phyloP scores from a whole-genome alignment of 805 yeast species.

The Candida koratica region DNA sequence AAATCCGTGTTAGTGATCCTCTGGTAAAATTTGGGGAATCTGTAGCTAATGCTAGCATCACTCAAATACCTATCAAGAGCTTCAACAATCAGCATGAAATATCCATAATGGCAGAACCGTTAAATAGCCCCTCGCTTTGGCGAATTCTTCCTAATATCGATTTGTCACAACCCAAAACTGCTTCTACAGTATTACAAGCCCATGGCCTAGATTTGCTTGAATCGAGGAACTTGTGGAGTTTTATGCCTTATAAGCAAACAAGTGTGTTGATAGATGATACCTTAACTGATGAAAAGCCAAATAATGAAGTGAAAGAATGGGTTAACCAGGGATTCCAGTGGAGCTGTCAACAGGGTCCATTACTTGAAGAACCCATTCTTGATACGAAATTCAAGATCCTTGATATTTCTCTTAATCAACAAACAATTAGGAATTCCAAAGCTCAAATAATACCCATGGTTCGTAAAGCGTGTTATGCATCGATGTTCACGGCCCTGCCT shows the following conservation, averaged over 20 bases:
- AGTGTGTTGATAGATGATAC: constrained; percentile 69
- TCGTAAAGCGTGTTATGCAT: constrained; percentile 79
- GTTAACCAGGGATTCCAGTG: constrained; percentile 78
- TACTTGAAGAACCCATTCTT: constrained; percentile 80
- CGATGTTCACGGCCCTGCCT: constrained; percentile 75
- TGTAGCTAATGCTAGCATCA: constrained; percentile 57
- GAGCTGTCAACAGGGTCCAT: constrained; percentile 83
- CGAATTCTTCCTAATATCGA: constrained; percentile 50
- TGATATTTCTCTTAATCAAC: constrained; percentile 50
- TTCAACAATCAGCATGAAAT: constrained; percentile 52
- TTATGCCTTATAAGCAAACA: constrained; percentile 51
- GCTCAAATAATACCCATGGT: constrained; percentile 78
- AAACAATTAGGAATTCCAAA: constrained; percentile 47
- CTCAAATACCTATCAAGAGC: constrained; percentile 61
- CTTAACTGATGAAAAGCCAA: constrained; percentile 51
- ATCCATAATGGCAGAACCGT: constrained; percentile 74
- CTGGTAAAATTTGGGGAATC: constrained; percentile 78
- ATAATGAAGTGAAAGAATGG: constrained; percentile 43
- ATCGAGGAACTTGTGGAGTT: constrained; percentile 76
- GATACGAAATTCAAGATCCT: constrained; percentile 68
- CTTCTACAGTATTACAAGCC: constrained; percentile 51
- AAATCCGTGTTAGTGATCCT: constrained; percentile 82
- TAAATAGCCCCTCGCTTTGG: constrained; percentile 48
- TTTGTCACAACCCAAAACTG: constrained; percentile 33
- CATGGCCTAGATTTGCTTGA: constrained; percentile 82